Conservation (phyloP, 2,329 filamentous ascomycete genomes). For the Aspergillus unguis region DNA sequence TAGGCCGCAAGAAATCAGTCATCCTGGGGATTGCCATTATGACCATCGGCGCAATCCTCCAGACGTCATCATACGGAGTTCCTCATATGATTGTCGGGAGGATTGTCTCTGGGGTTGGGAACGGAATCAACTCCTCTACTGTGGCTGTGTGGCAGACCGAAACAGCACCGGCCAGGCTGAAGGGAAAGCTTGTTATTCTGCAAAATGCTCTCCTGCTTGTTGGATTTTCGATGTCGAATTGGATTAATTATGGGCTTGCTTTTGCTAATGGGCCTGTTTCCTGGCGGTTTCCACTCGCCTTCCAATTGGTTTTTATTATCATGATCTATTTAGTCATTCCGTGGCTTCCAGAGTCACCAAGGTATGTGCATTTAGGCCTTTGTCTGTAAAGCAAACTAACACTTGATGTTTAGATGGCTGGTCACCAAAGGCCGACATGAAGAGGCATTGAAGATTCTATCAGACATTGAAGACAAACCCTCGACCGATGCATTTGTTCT, state of each 20-base stretch:
- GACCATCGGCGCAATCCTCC: constrained; percentile 47
- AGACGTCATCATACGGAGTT: constrained; percentile 45
- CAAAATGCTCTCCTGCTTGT: constrained; percentile 27
- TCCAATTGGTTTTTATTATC: constrained; percentile 13
- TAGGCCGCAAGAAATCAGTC: constrained; percentile 44
- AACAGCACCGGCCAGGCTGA: constrained; percentile 29
- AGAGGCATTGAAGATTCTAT: constrained; percentile 46
- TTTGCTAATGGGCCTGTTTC: constrained; percentile 4
- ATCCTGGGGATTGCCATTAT: constrained; percentile 39
- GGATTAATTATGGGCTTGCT: constrained; percentile 11
- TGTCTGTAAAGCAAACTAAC: too few relatives aligned
- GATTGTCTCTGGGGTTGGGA: constrained; percentile 47
- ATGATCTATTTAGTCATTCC: constrained; percentile 4
- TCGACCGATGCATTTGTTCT: constrained; percentile 43
- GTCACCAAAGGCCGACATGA: constrained; percentile 17
- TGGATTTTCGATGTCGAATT: constrained; percentile 9
- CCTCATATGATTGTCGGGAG: constrained; percentile 51
- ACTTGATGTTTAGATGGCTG: constrained; percentile 15
- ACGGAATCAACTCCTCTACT: constrained; percentile 50
- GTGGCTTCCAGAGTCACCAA: constrained; percentile 13
- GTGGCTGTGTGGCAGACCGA: constrained; percentile 36
- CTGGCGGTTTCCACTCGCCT: constrained; percentile 13
- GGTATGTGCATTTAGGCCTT: neutral
- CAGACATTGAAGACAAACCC: constrained; percentile 26
- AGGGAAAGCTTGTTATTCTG: constrained; percentile 48